phyloP scores from a whole-genome alignment of 139 green algal species.

The Volvox africanus region DNA sequence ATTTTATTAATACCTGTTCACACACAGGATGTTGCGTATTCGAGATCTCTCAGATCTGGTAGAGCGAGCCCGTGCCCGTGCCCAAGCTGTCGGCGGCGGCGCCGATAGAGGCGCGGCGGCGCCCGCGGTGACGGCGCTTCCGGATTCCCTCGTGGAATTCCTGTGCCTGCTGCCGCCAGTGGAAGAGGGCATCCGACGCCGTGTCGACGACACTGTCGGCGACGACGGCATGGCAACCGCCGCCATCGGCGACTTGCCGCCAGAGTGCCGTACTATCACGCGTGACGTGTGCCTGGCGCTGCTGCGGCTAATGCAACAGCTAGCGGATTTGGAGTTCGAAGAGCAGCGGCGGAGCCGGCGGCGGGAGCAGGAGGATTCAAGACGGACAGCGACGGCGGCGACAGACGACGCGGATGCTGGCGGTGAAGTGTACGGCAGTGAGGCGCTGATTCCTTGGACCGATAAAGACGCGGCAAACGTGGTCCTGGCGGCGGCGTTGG shows the following conservation, averaged over 20 bases:
- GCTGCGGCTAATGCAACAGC: constrained; percentile 17
- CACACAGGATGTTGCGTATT: not conserved
- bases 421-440: not conserved
- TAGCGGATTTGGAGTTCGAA: constrained; percentile 4
- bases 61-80: not conserved
- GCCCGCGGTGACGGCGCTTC: not conserved
- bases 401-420: not conserved
- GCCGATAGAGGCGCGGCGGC: not conserved
- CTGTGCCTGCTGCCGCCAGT: constrained; percentile 21
- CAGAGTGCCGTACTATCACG: not conserved
- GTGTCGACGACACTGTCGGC: not conserved
- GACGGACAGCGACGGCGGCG: not conserved
- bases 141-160: constrained; percentile 15
- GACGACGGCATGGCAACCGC: not conserved
- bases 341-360: not conserved
- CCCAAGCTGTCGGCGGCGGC: not conserved
- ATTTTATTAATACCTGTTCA: no score
- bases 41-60: constrained; percentile 6
- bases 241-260: not conserved
- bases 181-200: not conserved
- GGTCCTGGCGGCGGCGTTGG: constrained; percentile 10
- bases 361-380: not conserved
- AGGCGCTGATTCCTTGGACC: constrained; percentile 32
- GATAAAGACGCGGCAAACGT: constrained; percentile 19
- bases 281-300: constrained; percentile 29